Evolutionary conservation across 139 green algal genomes (phyloP), one percentile per base, ranked within the genome.

Genomic region (Chlamydomonas applanata): DNA sequence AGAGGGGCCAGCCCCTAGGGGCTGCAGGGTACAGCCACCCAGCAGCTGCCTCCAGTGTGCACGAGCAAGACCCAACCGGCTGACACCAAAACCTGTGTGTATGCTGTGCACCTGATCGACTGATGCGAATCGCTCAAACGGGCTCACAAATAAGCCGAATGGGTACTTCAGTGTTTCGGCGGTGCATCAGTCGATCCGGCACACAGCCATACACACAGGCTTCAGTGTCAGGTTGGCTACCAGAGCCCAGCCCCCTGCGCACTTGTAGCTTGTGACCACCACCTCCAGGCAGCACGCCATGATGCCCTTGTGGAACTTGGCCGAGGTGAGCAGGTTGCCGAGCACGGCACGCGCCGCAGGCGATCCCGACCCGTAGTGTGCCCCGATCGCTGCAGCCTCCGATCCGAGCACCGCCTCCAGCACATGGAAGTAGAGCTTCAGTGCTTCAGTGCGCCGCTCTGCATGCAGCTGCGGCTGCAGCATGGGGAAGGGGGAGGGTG

Each of bases 361-460:
- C 11, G 40, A 19, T 7, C 40, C 40, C 40, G 11, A 7, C 40
- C 40, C 40, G 11, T 49, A 49, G 40, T 49, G 40, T 49, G 56
- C 52, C 3, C 69, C 29, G 1, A 34, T 62, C 62, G 36, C 74
- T 25, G 29, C 36, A 0, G 36, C 20, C 77, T 89, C 81, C 1
- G 61, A 69, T 0, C 17, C 32, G 57, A 93, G 63, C 33, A 95
- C 83, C n/a, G 45, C 33, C 24, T 86, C 78, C 59, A 95, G 86
- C 60, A 89, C 80, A 19, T 79, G 74, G 56, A 83, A 91, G 82
- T 93, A 95, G 35, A 95, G 78, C 77, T 88, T 89, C 27, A 84
- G 35, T 1, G 79, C 82, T 75, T 93, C 72, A 45, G 17, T 2
- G 27, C 72, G 61, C 78, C 49, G 63, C 78, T 71, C 20, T 40